A percentile compares a stretch with the other conserved stretches of the same genome.
phyloP scores from a whole-genome alignment of 2,329 filamentous ascomycete genomes.

The Cadophora sp. region DNA sequence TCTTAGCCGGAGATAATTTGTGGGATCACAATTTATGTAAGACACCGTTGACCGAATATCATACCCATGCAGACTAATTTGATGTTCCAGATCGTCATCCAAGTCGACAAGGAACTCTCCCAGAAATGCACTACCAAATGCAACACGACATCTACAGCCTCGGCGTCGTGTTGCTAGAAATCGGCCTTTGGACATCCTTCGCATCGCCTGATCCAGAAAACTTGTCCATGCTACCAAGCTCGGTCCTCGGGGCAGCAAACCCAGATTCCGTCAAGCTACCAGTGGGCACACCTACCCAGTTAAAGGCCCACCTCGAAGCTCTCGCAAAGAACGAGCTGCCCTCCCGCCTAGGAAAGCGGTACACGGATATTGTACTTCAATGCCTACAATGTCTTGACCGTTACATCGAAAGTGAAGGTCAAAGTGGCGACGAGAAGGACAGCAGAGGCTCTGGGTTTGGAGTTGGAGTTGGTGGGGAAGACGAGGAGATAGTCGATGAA shows the following conservation, averaged over 20 bases:
- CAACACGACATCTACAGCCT: constrained; percentile 53
- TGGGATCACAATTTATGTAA: constrained; percentile 36
- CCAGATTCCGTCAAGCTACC: neutral
- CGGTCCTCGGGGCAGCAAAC: neutral
- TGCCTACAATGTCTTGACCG: constrained; percentile 33
- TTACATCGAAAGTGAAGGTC: neutral
- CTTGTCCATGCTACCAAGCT: neutral
- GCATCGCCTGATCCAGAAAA: neutral
- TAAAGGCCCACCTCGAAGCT: constrained; percentile 18
- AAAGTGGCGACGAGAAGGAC: neutral
- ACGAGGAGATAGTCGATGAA: constrained; percentile 21
- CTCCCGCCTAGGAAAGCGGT: constrained; percentile 24
- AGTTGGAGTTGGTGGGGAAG: constrained; percentile 6
- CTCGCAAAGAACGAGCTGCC: constrained; percentile 26
- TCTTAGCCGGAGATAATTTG: constrained; percentile 22
- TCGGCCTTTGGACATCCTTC: constrained; percentile 54
- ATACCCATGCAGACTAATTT: neutral
- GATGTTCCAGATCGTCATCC: constrained; percentile 33
- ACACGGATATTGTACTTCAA: constrained; percentile 28
- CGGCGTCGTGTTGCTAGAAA: constrained; percentile 57
- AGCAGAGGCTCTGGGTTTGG: constrained; percentile 16
- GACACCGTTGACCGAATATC: neutral
- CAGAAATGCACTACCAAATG: constrained; percentile 30
- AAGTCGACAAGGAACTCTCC: constrained; percentile 26
- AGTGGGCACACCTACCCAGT: neutral